Evolutionary conservation across 1,139 yeast species (phyloP).

Genomic region (Protomyces arabidopsidicola): DNA sequence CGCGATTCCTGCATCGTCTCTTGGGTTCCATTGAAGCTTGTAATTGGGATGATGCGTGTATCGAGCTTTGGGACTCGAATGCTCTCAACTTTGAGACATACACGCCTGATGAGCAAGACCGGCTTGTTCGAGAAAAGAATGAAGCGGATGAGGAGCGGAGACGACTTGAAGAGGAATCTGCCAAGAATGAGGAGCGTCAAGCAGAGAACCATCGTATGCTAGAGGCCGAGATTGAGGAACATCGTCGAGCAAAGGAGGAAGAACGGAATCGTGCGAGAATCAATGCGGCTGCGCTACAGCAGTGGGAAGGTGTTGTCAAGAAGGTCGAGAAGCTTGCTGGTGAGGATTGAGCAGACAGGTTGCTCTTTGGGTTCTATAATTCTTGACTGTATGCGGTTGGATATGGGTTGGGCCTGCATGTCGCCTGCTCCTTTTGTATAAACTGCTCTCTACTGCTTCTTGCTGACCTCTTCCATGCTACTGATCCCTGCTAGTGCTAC

Average conservation of each 20-base stretch:
- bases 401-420: no score
- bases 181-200: slow-evolving; percentile 1
- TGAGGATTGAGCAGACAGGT: not conserved
- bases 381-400: no score
- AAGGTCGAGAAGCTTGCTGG: slow-evolving; percentile 23
- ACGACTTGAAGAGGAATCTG: slow-evolving; percentile 9
- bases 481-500: no score
- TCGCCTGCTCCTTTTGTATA: no score
- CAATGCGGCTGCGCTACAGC: not conserved
- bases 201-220: slow-evolving; percentile 10
- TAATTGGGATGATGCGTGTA: slow-evolving; percentile 23
- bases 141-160: slow-evolving; percentile 11
- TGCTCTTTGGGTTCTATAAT: no score
- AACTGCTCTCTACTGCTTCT: no score
- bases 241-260: slow-evolving; percentile 18
- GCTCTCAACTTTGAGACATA: slow-evolving; percentile 17
- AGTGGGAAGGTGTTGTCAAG: slow-evolving; percentile 24
- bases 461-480: no score
- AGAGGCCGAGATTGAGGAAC: slow-evolving; percentile 15
- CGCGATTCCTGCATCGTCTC: slow-evolving; percentile 21
- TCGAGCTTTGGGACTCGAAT: slow-evolving; percentile 18
- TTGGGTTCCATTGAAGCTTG: slow-evolving; percentile 24
- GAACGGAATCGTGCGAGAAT: slow-evolving; percentile 3
- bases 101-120: slow-evolving; percentile 16
- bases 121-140: slow-evolving; percentile 8